Conservation (phyloP, 306 rosid genomes). For the Castanospermum australe region DNA sequence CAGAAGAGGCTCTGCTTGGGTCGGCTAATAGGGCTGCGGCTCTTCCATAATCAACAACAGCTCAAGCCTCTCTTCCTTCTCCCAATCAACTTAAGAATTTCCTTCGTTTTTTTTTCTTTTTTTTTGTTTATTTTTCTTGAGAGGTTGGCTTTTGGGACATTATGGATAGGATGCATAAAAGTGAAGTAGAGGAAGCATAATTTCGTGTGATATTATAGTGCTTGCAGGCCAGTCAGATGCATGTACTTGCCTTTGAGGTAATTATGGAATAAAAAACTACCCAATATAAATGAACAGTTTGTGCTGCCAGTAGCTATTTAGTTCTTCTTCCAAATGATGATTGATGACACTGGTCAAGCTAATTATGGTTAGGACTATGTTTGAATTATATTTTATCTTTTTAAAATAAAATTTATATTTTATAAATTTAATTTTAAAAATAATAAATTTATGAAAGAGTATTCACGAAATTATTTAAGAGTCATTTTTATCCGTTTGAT, state of each 20-base stretch:
- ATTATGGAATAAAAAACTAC: not conserved
- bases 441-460: too few species aligned
- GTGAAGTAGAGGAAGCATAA: not conserved
- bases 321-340: too few species aligned
- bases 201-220: not conserved
- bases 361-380: not conserved
- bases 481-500: too few species aligned
- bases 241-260: conserved; percentile 8
- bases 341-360: not conserved
- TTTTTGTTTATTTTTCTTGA: not conserved
- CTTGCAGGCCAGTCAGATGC: conserved; percentile 13
- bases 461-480: too few species aligned
- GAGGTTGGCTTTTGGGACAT: not conserved
- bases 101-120: too few species aligned
- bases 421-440: too few species aligned
- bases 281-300: not conserved
- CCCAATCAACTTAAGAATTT: not conserved
- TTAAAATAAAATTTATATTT: too few species aligned
- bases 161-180: not conserved
- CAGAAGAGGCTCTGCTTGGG: conserved; percentile 32
- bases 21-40: conserved; percentile 47
- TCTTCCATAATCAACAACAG: too few species aligned
- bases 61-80: not conserved
- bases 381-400: too few species aligned
- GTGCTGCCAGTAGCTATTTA: not conserved